A percentile compares a stretch with the other conserved stretches of the same genome.
Conservation (phyloP, 345 rosid genomes). For the Gossypium bickii region DNA sequence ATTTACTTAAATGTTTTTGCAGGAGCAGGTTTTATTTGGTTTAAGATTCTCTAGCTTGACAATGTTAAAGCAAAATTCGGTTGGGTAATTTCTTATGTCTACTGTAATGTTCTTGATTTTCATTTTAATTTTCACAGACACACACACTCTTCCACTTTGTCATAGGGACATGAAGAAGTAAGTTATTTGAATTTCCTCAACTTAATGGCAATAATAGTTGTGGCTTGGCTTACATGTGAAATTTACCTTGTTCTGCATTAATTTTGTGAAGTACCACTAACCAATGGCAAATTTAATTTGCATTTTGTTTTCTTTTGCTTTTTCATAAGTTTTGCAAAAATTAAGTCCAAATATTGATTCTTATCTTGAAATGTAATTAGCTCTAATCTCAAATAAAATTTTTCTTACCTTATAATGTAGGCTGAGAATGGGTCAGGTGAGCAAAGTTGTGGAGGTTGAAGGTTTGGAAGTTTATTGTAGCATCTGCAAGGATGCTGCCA, state of each 20-base stretch:
- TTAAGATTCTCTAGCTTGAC: conserved; percentile 82
- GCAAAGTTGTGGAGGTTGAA: conserved; percentile 59
- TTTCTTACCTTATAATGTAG: conserved; percentile 16
- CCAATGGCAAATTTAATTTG: neutral
- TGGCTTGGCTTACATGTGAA: neutral
- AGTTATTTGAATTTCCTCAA: neutral
- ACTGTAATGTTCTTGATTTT: conserved; percentile 14
- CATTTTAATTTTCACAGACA: neutral
- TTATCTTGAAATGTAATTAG: neutral
- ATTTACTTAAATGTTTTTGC: conserved; percentile 26
- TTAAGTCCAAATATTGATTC: neutral
- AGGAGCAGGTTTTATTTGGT: conserved; percentile 63
- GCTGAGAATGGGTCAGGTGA: conserved; percentile 60
- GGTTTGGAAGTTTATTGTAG: conserved; percentile 75
- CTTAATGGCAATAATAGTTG: neutral
- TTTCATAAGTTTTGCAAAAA: neutral
- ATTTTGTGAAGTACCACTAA: neutral
- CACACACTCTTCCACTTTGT: neutral
- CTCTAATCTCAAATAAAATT: neutral
- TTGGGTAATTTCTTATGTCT: conserved; percentile 55
- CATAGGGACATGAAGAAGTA: neutral
- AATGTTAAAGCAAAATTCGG: conserved; percentile 59
- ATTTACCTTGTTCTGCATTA: neutral
- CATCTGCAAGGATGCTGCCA: conserved; percentile 34
- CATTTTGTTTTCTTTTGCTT: neutral